A percentile compares a stretch with the other conserved stretches of the same genome.
Evolutionary conservation across 768 basidiomycete species (phyloP).

Genomic region (Cystofilobasidium bisporidii): DNA sequence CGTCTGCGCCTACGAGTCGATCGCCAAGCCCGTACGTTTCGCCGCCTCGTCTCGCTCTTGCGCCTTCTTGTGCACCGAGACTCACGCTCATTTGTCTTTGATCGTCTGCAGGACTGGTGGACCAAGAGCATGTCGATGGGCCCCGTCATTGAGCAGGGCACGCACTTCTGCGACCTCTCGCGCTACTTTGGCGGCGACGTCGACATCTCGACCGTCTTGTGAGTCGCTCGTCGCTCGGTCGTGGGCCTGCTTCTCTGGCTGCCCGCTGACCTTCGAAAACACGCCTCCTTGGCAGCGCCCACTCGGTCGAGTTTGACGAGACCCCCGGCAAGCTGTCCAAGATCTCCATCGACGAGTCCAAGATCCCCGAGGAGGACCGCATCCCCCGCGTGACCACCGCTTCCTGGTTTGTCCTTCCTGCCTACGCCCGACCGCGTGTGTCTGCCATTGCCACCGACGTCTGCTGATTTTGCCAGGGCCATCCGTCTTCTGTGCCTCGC

Average conservation of each 20-base stretch:
- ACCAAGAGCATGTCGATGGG: conserved; percentile 55
- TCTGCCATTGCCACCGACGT: no score
- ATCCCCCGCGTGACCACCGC: conserved; percentile 90
- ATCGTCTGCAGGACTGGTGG: conserved; percentile 82
- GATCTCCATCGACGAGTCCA: conserved; percentile 70
- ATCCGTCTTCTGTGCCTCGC: background rate
- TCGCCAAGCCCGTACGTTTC: conserved; percentile 47
- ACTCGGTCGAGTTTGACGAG: conserved; percentile 88
- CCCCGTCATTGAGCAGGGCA: conserved; percentile 46
- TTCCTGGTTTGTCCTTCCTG: conserved; percentile 61
- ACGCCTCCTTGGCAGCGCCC: conserved; percentile 46
- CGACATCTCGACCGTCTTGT: conserved; percentile 56
- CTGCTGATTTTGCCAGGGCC: background rate
- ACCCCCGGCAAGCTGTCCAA: conserved; percentile 74
- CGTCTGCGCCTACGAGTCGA: conserved; percentile 50
- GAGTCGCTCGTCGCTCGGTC: conserved; percentile 43
- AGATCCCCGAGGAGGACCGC: conserved; percentile 65
- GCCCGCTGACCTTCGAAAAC: no score
- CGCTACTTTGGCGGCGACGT: conserved; percentile 96
- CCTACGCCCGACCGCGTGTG: no score
- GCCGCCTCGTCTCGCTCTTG: background rate
- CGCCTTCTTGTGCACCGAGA: no score
- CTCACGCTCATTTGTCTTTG: no score
- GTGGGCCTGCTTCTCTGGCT: no score
- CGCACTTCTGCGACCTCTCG: conserved; percentile 93